phyloP scores from a whole-genome alignment of 2,329 filamentous ascomycete species.

The Boeremia lycopersici region DNA sequence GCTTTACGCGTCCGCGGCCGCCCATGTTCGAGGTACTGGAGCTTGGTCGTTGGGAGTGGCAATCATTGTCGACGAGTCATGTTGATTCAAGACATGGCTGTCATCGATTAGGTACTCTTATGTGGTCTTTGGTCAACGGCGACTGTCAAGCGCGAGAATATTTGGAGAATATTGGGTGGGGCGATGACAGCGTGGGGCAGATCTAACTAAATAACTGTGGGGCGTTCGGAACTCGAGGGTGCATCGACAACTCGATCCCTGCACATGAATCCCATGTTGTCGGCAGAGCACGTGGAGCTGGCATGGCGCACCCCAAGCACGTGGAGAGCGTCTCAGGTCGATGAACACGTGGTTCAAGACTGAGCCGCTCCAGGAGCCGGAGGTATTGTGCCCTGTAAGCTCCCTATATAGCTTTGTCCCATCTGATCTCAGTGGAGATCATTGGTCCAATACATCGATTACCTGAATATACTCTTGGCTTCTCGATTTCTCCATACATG shows the following conservation, averaged over 20 bases:
- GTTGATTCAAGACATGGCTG: neutral
- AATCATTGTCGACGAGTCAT: constrained; percentile 7
- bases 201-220: neutral
- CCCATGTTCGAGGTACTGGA: constrained; percentile 3
- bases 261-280: neutral
- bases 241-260: neutral
- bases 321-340: too few relatives aligned
- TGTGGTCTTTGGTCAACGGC: neutral
- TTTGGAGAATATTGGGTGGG: constrained; percentile 2
- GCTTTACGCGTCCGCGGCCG: constrained; percentile 35
- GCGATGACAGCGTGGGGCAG: constrained; percentile 4
- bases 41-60: neutral
- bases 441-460: too few relatives aligned
- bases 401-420: too few relatives aligned
- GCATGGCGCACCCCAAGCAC: too few relatives aligned
- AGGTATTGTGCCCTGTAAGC: too few relatives aligned
- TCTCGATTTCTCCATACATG: too few relatives aligned
- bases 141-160: neutral
- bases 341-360: too few relatives aligned
- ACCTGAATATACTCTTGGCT: too few relatives aligned
- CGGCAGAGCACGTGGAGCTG: too few relatives aligned
- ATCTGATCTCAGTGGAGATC: too few relatives aligned
- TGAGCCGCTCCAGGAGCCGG: too few relatives aligned
- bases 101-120: neutral
- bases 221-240: neutral